These are phyloP conservation scores for Jackrogersella multiformis DNA, from an alignment of 495 filamentous ascomycete species.

Conservation along the genomic window DNA sequence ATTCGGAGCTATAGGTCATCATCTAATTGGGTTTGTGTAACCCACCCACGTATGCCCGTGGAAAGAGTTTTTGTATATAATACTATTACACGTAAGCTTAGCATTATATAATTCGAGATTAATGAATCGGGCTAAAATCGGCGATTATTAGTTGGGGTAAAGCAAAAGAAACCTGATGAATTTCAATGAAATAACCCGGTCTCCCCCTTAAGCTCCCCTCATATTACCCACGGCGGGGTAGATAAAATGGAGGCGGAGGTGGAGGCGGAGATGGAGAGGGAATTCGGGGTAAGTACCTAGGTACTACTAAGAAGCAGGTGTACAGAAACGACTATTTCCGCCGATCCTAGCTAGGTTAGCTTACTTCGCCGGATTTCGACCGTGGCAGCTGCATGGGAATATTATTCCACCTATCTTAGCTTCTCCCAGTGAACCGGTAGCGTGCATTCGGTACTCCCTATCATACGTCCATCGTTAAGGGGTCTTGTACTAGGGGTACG, in stretches of 20 bases:
- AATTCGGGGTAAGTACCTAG: slow-evolving; percentile 23
- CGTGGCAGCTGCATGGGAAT: neutral
- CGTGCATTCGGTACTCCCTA: neutral
- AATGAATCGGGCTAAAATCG: slow-evolving; percentile 32
- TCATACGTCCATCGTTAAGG: slow-evolving; percentile 9
- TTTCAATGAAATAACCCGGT: slow-evolving; percentile 18
- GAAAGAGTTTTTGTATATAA: neutral
- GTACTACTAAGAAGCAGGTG: slow-evolving; percentile 12
- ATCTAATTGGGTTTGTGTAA: neutral
- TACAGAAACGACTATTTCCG: slow-evolving; percentile 33
- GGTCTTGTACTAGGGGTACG: too few relatives aligned
- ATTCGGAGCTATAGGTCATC: slow-evolving; percentile 25
- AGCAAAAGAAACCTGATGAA: neutral
- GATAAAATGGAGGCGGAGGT: neutral
- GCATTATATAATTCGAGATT: neutral
- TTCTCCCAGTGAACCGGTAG: slow-evolving; percentile 19
- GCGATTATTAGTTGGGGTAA: slow-evolving; percentile 28
- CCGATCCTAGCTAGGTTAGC: slow-evolving; percentile 24
- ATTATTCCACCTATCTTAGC: neutral
- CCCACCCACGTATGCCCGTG: neutral
- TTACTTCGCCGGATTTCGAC: slow-evolving; percentile 27
- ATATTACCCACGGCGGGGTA: neutral
- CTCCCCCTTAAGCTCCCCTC: slow-evolving; percentile 23
- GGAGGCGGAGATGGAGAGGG: slow-evolving; percentile 36
- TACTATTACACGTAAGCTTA: neutral